phyloP scores from a whole-genome alignment of 257 asterid genomes.

The Solanum paucissectum region DNA sequence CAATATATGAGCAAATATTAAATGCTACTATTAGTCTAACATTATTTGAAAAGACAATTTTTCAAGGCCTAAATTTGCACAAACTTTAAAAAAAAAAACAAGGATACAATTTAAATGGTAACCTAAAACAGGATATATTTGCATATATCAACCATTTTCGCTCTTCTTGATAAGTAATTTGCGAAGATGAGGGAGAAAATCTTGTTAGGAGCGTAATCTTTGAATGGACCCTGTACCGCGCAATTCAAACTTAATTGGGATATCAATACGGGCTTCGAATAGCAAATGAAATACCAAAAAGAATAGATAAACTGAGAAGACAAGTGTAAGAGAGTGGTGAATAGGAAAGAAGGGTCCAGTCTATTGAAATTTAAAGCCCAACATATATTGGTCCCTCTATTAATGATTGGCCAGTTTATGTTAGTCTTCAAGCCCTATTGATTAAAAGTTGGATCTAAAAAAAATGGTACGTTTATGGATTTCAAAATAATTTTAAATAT shows the following conservation, averaged over 20 bases:
- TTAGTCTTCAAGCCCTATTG: not conserved
- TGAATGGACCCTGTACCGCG: accelerated
- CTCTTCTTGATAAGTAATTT: too few species aligned
- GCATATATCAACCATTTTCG: too few species aligned
- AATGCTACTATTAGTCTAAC: not conserved
- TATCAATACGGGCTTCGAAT: accelerated
- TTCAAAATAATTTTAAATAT: not conserved
- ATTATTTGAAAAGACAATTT: not conserved
- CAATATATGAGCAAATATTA: too few species aligned
- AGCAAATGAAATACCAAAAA: too few species aligned
- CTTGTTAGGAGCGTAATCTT: too few species aligned
- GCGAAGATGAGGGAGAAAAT: accelerated
- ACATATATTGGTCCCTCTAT: not conserved
- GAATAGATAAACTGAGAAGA: too few species aligned
- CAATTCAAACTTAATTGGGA: too few species aligned
- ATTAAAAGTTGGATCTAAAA: not conserved
- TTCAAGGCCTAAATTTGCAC: not conserved
- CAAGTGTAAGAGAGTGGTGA: too few species aligned
- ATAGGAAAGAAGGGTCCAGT: too few species aligned
- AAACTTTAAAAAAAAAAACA: too few species aligned
- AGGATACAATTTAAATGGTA: not conserved
- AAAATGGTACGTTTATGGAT: not conserved
- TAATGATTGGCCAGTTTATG: not conserved
- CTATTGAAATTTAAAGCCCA: not conserved
- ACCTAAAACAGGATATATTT: too few species aligned